Evolutionary conservation across 202 grass and related monocot genomes (phyloP).

Genomic region (Bolboschoenoplectus hybrid): DNA sequence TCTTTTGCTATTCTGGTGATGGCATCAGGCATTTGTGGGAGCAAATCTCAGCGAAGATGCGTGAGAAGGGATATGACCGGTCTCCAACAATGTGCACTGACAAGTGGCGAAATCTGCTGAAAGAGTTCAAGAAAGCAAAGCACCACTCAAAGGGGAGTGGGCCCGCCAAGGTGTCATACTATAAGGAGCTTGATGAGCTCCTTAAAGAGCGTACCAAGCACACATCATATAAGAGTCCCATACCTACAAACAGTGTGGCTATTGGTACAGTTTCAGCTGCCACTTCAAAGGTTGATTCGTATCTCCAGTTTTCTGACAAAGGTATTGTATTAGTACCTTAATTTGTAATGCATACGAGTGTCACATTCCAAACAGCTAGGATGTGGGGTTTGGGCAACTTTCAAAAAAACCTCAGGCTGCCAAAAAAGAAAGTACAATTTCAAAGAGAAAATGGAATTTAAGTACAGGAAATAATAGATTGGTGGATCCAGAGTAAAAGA

Average conservation of each 20-base stretch:
- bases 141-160: constrained; percentile 61
- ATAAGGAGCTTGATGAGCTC: constrained; percentile 96
- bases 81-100: constrained; percentile 98
- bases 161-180: constrained; percentile 89
- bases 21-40: constrained; percentile 95
- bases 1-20: constrained; percentile 12
- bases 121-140: constrained; percentile 99
- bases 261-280: constrained; percentile 51
- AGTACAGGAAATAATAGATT: neutral
- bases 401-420: neutral
- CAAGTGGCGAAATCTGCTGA: constrained; percentile 96
- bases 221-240: constrained; percentile 34
- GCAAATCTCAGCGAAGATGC: constrained; percentile 88
- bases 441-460: constrained; percentile 16
- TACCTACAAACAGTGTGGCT: constrained; percentile 37
- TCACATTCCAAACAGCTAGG: neutral
- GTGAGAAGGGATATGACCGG: constrained; percentile 83
- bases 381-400: neutral
- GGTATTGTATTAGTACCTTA: constrained; percentile 44
- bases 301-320: constrained; percentile 89
- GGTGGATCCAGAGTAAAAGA: neutral
- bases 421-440: neutral
- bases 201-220: constrained; percentile 73
- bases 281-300: constrained; percentile 82
- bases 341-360: neutral